Conservation (phyloP, 352 stramenopile species). For the Phytophthora brassicae region DNA sequence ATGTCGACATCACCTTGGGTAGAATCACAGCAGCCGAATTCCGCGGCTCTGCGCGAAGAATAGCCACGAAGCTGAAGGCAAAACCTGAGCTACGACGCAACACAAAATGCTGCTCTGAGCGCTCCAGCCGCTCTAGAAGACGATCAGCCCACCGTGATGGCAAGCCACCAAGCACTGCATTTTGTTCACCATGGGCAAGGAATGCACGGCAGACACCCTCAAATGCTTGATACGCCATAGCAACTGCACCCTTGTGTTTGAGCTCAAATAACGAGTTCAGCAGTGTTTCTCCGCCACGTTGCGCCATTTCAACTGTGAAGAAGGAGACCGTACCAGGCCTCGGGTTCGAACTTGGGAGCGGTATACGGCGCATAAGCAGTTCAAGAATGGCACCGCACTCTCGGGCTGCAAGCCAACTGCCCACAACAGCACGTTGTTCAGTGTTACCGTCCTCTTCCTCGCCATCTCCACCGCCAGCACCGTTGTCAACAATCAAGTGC, state of each 20-base stretch:
- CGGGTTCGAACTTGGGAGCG: conserved; percentile 37
- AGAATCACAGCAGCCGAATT: conserved; percentile 79
- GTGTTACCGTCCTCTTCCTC: conserved; percentile 51
- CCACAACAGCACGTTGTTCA: conserved; percentile 79
- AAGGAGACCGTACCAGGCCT: conserved; percentile 23
- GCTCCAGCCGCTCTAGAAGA: conserved; percentile 73
- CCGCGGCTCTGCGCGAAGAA: conserved; percentile 84
- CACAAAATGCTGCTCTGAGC: conserved; percentile 86
- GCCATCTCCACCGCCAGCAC: conserved; percentile 29
- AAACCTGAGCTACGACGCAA: conserved; percentile 87
- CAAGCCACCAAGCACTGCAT: conserved; percentile 49
- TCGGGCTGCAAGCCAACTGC: conserved; percentile 84
- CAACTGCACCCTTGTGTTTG: conserved; percentile 88
- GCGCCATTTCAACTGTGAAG: conserved; percentile 57
- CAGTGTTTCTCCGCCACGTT: conserved; percentile 66
- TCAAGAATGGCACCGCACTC: conserved; percentile 82
- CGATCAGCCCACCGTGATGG: conserved; percentile 76
- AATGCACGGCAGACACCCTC: conserved; percentile 86
- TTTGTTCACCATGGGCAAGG: conserved; percentile 60
- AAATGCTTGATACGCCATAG: conserved; percentile 81
- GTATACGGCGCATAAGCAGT: conserved; percentile 66
- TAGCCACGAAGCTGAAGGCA: conserved; percentile 86
- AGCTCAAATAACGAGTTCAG: conserved; percentile 85
- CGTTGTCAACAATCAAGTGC: conserved; percentile 69
- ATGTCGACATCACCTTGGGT: conserved; percentile 65